These are phyloP conservation scores for Nemania sp. DNA, from an alignment of 2,329 filamentous ascomycete genomes.

Conservation along the genomic window DNA sequence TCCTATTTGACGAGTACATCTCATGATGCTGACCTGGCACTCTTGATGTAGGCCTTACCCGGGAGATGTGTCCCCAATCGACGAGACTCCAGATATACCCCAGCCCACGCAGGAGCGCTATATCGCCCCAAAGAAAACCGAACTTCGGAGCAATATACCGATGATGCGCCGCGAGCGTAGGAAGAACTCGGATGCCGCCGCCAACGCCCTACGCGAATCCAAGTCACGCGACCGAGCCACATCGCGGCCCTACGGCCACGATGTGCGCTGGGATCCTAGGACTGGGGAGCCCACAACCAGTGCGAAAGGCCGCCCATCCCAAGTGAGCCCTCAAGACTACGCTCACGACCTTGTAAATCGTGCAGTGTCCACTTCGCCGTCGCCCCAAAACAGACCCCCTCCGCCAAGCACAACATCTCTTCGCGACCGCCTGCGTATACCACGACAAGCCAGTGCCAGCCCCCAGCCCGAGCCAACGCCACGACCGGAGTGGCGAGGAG, in stretches of 20 bases:
- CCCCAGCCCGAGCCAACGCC: slow-evolving; percentile 30
- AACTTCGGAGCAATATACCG: slow-evolving; percentile 50
- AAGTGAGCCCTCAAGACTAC: slow-evolving; percentile 58
- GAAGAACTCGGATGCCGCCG: slow-evolving; percentile 47
- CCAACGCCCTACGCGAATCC: slow-evolving; percentile 44
- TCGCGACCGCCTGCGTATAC: slow-evolving; percentile 50
- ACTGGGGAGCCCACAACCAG: slow-evolving; percentile 67
- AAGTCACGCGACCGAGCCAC: slow-evolving; percentile 44
- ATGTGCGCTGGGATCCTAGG: slow-evolving; percentile 65
- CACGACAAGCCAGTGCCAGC: slow-evolving; percentile 41
- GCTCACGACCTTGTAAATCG: slow-evolving; percentile 43
- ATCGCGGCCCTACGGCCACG: slow-evolving; percentile 41
- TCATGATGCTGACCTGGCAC: slow-evolving; percentile 32
- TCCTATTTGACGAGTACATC: too few species aligned
- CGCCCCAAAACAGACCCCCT: slow-evolving; percentile 34
- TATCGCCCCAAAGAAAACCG: slow-evolving; percentile 27
- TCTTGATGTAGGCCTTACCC: slow-evolving; percentile 33
- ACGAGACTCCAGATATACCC: slow-evolving; percentile 47
- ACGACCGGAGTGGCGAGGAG: slow-evolving; percentile 70
- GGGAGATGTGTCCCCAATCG: slow-evolving; percentile 57
- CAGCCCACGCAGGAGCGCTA: slow-evolving; percentile 34
- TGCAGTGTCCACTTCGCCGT: slow-evolving; percentile 31
- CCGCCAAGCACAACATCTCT: slow-evolving; percentile 44
- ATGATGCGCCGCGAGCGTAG: slow-evolving; percentile 56
- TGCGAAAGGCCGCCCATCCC: slow-evolving; percentile 57